phyloP scores from a whole-genome alignment of 352 stramenopile species.

The Phytopythium delawarense region DNA sequence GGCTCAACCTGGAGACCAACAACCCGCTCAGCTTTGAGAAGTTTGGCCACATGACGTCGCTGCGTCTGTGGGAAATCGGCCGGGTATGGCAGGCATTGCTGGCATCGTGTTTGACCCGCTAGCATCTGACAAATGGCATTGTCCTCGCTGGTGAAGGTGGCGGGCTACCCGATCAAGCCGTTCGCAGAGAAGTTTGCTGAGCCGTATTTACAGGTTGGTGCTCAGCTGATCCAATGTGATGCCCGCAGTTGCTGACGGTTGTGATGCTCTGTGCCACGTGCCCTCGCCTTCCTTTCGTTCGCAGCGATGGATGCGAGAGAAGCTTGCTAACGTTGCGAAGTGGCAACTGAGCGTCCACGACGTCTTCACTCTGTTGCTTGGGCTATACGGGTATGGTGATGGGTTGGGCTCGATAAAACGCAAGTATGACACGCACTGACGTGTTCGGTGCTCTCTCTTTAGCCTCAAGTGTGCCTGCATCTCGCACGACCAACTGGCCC shows the following conservation, averaged over 20 bases:
- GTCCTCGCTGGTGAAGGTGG: constrained; percentile 28
- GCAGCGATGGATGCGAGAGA: constrained; percentile 76
- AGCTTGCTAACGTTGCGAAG: constrained; percentile 37
- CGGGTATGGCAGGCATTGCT: constrained; percentile 17
- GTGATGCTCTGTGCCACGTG: background rate
- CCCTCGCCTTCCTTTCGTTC: background rate
- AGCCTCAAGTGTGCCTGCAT: constrained; percentile 67
- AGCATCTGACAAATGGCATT: background rate
- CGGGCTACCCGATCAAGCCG: constrained; percentile 75
- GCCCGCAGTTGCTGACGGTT: background rate
- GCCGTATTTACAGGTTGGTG: constrained; percentile 49
- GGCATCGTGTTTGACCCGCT: background rate
- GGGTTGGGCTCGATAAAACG: background rate
- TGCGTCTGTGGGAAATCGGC: constrained; percentile 67
- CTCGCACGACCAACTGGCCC: constrained; percentile 48
- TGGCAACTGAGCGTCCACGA: constrained; percentile 61
- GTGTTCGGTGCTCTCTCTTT: background rate
- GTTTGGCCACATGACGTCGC: constrained; percentile 69
- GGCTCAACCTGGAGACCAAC: constrained; percentile 67
- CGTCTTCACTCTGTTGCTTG: constrained; percentile 75
- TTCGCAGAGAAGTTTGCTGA: constrained; percentile 79
- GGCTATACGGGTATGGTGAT: constrained; percentile 56
- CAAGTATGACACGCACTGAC: background rate
- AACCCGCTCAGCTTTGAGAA: constrained; percentile 64
- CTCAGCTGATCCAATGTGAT: background rate